Evolutionary conservation across 148 eudicot genomes (phyloP).

Genomic region (Arctostaphylos glauca): DNA sequence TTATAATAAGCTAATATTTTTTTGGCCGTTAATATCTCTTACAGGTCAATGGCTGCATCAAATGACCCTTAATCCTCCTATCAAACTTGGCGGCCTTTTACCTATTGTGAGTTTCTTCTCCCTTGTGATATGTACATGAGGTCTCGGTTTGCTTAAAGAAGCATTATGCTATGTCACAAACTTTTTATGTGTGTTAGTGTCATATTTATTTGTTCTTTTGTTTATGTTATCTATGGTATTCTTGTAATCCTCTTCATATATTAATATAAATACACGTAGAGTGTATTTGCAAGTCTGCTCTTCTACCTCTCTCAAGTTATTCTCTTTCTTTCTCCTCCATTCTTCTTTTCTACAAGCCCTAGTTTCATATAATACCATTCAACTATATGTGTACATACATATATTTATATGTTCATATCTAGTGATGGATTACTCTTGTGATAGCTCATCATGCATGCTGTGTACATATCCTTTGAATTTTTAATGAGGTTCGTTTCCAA

Average conservation of each 20-base stretch:
- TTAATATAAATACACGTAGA: too few relatives aligned
- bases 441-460: not conserved
- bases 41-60: conserved; percentile 92
- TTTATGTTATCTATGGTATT: too few relatives aligned
- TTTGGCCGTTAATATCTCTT: conserved; percentile 9
- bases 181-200: not conserved
- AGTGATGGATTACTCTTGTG: not conserved
- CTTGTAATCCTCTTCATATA: too few relatives aligned
- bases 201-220: too few relatives aligned
- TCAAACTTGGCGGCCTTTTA: conserved; percentile 43
- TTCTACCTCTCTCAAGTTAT: too few relatives aligned
- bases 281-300: too few relatives aligned
- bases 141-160: not conserved
- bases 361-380: too few relatives aligned
- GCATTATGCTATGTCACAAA: not conserved
- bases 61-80: conserved; percentile 74
- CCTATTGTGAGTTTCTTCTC: conserved; percentile 58
- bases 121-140: not conserved
- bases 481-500: not conserved
- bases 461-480: not conserved
- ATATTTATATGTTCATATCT: not conserved
- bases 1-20: not conserved
- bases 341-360: too few relatives aligned
- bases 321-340: too few relatives aligned
- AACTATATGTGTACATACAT: too few relatives aligned